These are phyloP conservation scores for Aspergillus versicolor DNA, from an alignment of 2,329 filamentous ascomycete species.

Conservation along the genomic window DNA sequence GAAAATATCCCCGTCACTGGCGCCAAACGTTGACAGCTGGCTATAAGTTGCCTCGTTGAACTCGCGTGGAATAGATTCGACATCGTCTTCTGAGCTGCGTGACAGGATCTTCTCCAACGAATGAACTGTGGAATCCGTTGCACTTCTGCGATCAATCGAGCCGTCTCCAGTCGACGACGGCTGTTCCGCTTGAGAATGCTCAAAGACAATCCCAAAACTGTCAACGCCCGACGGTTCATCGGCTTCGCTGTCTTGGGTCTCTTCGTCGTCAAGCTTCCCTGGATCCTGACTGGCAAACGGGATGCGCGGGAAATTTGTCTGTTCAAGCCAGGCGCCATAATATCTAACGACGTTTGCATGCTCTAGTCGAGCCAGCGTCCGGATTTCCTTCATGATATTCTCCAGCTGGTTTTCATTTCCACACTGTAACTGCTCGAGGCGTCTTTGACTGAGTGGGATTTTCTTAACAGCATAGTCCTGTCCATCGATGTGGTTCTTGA, in stretches of 20 bases:
- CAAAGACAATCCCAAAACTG: slow-evolving; percentile 43
- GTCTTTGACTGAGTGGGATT: slow-evolving; percentile 56
- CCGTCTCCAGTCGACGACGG: background rate
- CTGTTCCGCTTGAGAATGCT: slow-evolving; percentile 33
- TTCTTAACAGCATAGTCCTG: slow-evolving; percentile 66
- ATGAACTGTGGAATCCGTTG: slow-evolving; percentile 41
- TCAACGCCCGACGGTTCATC: slow-evolving; percentile 25
- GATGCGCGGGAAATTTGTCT: slow-evolving; percentile 28
- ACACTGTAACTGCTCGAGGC: slow-evolving; percentile 53
- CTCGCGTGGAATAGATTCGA: slow-evolving; percentile 50
- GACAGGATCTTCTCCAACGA: slow-evolving; percentile 42
- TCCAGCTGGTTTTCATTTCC: slow-evolving; percentile 56
- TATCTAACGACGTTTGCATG: slow-evolving; percentile 68
- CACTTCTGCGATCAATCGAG: slow-evolving; percentile 19
- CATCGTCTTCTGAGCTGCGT: slow-evolving; percentile 42
- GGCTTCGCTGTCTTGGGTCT: slow-evolving; percentile 12
- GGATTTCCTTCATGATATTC: slow-evolving; percentile 59
- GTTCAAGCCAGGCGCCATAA: slow-evolving; percentile 64
- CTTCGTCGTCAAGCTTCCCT: slow-evolving; percentile 14
- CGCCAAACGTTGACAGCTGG: slow-evolving; percentile 36
- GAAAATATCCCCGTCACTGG: slow-evolving; percentile 41
- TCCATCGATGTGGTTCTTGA: slow-evolving; percentile 60
- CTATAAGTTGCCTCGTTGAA: slow-evolving; percentile 31
- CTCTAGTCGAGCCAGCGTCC: slow-evolving; percentile 61
- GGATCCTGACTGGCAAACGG: slow-evolving; percentile 8